Percentiles rank a stretch among this genome's conserved stretches.
These are phyloP conservation scores for Flaveria robusta DNA, from an alignment of 129 eudicot species.

Conservation along the genomic window DNA sequence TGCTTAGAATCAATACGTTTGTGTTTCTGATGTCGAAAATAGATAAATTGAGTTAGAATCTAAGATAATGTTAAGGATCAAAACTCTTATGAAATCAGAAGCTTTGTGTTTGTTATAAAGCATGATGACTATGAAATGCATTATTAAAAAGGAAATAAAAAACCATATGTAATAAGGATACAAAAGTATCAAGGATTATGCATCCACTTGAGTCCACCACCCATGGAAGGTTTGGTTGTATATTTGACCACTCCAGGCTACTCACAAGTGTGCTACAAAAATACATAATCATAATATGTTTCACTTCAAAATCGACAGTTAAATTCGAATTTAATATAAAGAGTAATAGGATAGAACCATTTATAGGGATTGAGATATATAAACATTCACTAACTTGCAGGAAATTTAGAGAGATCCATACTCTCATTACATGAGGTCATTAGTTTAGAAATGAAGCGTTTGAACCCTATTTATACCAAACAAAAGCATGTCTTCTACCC, in stretches of 20 bases:
- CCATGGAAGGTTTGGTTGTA: conserved; percentile 80
- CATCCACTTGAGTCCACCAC: conserved; percentile 86
- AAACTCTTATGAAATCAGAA: not conserved
- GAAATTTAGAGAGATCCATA: too few relatives aligned
- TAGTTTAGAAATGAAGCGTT: too few relatives aligned
- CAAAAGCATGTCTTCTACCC: too few relatives aligned
- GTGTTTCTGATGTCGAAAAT: conserved; percentile 44
- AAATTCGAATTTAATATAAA: not conserved
- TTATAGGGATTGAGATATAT: too few relatives aligned
- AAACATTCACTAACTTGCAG: too few relatives aligned
- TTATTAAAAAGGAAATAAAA: not conserved
- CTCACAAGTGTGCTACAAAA: conserved; percentile 69
- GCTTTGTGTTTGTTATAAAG: not conserved
- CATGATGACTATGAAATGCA: not conserved
- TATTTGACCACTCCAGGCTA: conserved; percentile 74
- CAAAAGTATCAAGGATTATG: conserved; percentile 71
- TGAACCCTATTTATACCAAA: too few relatives aligned
- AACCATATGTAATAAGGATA: conserved; percentile 50
- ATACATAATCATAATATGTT: not conserved
- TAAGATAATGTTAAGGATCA: conserved; percentile 45
- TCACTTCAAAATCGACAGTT: not conserved
- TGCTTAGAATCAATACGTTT: conserved; percentile 32
- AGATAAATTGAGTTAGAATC: conserved; percentile 70
- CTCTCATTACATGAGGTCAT: too few relatives aligned
- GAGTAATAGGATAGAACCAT: too few relatives aligned